phyloP scores from a whole-genome alignment of 2,329 filamentous ascomycete species.

The Epichloe festucae region DNA sequence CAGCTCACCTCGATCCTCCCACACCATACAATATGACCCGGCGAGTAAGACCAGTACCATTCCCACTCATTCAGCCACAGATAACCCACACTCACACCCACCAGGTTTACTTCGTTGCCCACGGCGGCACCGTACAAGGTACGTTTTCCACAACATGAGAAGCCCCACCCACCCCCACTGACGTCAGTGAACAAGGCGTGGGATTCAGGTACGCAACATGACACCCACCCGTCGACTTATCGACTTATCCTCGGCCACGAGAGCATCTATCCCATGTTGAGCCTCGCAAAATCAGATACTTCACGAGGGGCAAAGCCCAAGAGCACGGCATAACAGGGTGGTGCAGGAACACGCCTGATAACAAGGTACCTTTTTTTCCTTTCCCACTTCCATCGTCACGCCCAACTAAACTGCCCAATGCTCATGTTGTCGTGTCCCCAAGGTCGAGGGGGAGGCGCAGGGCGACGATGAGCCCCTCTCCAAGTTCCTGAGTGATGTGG shows the following conservation, averaged over 20 bases:
- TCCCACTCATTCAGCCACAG: not conserved
- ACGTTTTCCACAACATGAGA: constrained; percentile 10
- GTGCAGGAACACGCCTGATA: constrained; percentile 45
- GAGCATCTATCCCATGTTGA: too few species aligned
- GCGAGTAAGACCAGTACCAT: constrained; percentile 15
- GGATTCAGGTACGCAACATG: constrained; percentile 33
- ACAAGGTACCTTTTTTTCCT: constrained; percentile 29
- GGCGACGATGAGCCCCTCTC: constrained; percentile 52
- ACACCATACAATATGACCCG: constrained; percentile 16
- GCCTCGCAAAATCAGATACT: constrained; percentile 28
- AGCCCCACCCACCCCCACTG: constrained; percentile 7
- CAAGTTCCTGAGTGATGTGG: constrained; percentile 60
- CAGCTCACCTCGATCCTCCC: not conserved
- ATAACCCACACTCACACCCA: not conserved
- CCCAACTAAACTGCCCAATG: not conserved
- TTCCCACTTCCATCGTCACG: not conserved
- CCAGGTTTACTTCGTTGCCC: constrained; percentile 50
- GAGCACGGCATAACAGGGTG: constrained; percentile 43
- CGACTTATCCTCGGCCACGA: too few species aligned
- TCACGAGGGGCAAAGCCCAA: constrained; percentile 38
- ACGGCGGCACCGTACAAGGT: constrained; percentile 58
- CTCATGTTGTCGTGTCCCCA: too few species aligned
- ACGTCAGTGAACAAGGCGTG: constrained; percentile 34
- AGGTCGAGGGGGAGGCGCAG: constrained; percentile 88
- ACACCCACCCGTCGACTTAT: not conserved